Evolutionary conservation across 768 basidiomycete genomes (phyloP).

Genomic region (Leccinum imitatum): DNA sequence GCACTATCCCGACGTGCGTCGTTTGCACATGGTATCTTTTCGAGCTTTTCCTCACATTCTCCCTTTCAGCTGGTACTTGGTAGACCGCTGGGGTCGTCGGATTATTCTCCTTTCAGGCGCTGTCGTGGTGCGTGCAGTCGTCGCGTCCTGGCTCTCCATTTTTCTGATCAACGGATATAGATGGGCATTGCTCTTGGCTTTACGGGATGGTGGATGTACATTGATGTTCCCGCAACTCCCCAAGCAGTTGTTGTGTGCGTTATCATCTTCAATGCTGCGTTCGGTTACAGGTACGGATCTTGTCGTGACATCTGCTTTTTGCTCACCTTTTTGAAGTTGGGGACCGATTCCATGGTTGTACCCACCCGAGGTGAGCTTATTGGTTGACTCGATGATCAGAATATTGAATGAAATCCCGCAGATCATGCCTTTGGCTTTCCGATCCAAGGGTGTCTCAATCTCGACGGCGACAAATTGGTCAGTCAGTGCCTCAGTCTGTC

Average conservation of each 20-base stretch:
- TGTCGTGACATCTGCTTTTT: neutral
- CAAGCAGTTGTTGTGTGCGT: conserved; percentile 87
- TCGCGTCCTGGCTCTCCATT: neutral
- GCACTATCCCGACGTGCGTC: conserved; percentile 81
- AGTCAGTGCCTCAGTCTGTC: conserved; percentile 6
- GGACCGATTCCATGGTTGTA: conserved; percentile 88
- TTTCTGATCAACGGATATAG: conserved; percentile 35
- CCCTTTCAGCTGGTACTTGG: conserved; percentile 79
- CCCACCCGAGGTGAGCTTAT: conserved; percentile 67
- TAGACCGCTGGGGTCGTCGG: conserved; percentile 88
- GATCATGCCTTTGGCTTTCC: conserved; percentile 88
- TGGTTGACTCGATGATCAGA: neutral
- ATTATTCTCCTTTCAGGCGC: conserved; percentile 86
- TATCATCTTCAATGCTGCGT: conserved; percentile 90
- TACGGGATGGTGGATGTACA: conserved; percentile 92
- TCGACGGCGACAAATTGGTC: conserved; percentile 86
- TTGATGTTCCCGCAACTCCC: conserved; percentile 83
- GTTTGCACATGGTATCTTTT: neutral
- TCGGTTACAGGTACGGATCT: conserved; percentile 70
- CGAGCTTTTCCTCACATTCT: conserved; percentile 5
- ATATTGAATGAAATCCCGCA: conserved; percentile 27
- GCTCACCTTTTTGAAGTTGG: conserved; percentile 46
- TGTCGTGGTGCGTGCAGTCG: conserved; percentile 52
- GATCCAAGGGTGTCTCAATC: conserved; percentile 94
- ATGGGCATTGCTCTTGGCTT: conserved; percentile 80